A percentile compares a stretch with the other conserved stretches of the same genome.
These are phyloP conservation scores for Fusarium begoniae DNA, from an alignment of 2,329 filamentous ascomycete species.

Conservation along the genomic window DNA sequence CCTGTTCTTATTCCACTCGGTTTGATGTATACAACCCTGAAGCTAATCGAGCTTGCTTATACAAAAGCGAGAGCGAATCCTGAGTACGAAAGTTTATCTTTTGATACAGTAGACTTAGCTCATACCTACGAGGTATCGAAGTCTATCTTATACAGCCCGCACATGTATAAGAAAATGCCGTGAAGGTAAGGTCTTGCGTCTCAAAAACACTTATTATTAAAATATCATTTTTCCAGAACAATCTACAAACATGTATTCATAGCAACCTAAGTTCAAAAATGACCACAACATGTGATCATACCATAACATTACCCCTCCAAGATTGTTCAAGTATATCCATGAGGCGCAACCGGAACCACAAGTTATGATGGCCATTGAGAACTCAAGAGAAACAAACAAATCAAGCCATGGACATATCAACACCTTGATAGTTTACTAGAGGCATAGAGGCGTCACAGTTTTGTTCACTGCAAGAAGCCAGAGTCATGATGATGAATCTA, in stretches of 20 bases:
- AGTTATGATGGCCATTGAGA: not conserved
- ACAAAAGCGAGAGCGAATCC: not conserved
- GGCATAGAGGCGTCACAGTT: too few relatives aligned
- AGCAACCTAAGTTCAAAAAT: not conserved
- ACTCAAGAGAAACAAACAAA: not conserved
- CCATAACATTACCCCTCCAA: not conserved
- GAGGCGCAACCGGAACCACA: not conserved
- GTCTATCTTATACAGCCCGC: not conserved
- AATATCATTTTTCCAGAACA: not conserved
- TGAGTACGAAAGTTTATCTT: not conserved
- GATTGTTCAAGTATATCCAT: not conserved
- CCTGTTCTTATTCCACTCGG: not conserved
- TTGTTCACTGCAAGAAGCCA: not conserved
- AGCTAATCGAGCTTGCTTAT: not conserved
- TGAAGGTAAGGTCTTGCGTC: not conserved
- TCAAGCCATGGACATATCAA: not conserved
- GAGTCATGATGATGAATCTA: not conserved
- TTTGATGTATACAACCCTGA: not conserved
- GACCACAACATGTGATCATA: not conserved
- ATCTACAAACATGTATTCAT: not conserved
- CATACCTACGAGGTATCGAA: too few relatives aligned
- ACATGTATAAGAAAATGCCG: not conserved
- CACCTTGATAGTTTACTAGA: not conserved
- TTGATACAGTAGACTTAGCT: not conserved
- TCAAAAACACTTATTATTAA: not conserved